Evolutionary conservation across 2,329 filamentous ascomycete genomes (phyloP).

Genomic region (Botryotinia globosa): DNA sequence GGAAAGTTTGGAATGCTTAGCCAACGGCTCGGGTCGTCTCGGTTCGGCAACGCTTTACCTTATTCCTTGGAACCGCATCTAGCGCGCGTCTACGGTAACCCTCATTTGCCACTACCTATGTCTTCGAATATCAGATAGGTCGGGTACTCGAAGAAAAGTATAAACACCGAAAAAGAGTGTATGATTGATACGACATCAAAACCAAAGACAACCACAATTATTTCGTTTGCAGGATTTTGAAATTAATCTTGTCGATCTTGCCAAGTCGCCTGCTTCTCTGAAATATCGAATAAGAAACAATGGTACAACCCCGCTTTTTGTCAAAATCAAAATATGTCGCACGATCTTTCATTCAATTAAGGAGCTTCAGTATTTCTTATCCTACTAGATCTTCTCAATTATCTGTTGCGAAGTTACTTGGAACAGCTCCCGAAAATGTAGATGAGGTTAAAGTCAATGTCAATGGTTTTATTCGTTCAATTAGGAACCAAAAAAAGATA

Average conservation of each 20-base stretch:
- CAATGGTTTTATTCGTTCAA: constrained; percentile 77
- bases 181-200: background rate
- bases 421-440: constrained; percentile 47
- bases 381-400: constrained; percentile 1
- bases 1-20: background rate
- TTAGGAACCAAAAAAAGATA: constrained; percentile 79
- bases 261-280: background rate
- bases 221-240: background rate
- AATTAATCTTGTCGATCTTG: constrained; percentile 2
- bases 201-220: constrained; percentile 7
- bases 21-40: constrained; percentile 14
- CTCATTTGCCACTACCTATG: background rate
- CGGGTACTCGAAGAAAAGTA: background rate
- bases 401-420: constrained; percentile 56
- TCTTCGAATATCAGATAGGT: constrained; percentile 8
- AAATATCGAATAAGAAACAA: constrained; percentile 13
- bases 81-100: constrained; percentile 12
- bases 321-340: constrained; percentile 11
- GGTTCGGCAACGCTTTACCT: background rate
- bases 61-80: background rate
- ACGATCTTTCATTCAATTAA: constrained; percentile 1
- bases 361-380: constrained; percentile 2
- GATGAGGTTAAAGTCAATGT: constrained; percentile 59
- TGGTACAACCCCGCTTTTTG: constrained; percentile 16
- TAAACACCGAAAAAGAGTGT: constrained; percentile 2